Evolutionary conservation across 257 asterid genomes (phyloP), one percentile per base, ranked within the genome.

Genomic region (Fraxinus cuspidata): DNA sequence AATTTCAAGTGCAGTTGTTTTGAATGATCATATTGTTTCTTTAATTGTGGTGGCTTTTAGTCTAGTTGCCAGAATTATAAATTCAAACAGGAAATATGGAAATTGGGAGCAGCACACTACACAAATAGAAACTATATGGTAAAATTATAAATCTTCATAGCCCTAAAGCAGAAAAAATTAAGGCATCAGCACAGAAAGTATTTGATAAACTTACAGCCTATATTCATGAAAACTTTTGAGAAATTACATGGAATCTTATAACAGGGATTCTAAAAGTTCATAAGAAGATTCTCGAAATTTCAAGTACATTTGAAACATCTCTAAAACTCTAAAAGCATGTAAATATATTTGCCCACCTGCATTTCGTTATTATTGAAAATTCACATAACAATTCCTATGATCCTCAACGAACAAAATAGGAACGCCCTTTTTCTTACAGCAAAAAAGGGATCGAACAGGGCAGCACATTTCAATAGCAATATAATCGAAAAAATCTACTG

Each of bases 231-330:
- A 71, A 31, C 25, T 67, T 5, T 42, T 40, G 68, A 12, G 44
- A 51, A 25, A 66, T 72, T 49, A 64, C 29, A 3, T 31, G 58
- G 58, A 76, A 58, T 75, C 58, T 53, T 31, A 44, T 32, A 38
- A 37, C 13, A 35, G 35, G 28, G 73, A 49, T 66, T 38, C 70
- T 79, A 51, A 71, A 19, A 40, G 44, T 37, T 64, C 38, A 18
- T 71, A 49, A 37, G 19, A 51, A 38, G 69, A 77, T 37, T 72
- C 70, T 71, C 74, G 68, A 79, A 56, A 27, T 32, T 38, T 56
- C 71, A 38, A 72, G 64, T 72, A 27, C 67, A 44, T 29, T 12
- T 31, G 34, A 63, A 37, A 29, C 23, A 0, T 73, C 40, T 65
- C 28, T 9, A 2, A 3, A 71, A 31, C 67, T 21, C 63, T 11